Conservation (phyloP, 805 yeast species). For the Metschnikowia kunwiensis region DNA sequence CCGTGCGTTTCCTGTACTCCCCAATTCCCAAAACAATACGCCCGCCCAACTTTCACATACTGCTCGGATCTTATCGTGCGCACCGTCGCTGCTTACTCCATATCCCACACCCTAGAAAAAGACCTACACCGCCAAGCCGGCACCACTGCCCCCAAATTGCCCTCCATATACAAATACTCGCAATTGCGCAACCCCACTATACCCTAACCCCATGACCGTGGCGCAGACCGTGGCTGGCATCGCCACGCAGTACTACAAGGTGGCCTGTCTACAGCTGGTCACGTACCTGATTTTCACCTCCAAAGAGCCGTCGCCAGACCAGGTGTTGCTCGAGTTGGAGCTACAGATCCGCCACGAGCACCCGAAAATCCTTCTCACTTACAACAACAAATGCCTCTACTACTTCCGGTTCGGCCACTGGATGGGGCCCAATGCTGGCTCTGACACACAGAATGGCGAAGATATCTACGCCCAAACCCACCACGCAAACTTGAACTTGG, state of each 20-base stretch:
- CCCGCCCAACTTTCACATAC: too few relatives aligned
- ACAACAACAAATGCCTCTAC: slow-evolving; percentile 40
- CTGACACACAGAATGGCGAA: neutral
- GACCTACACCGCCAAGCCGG: too few relatives aligned
- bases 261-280: slow-evolving; percentile 35
- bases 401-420: slow-evolving; percentile 33
- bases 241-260: slow-evolving; percentile 37
- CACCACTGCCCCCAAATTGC: too few relatives aligned
- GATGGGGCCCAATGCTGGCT: neutral
- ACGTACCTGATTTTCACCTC: slow-evolving; percentile 30
- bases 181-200: too few relatives aligned
- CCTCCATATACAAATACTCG: too few relatives aligned
- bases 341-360: slow-evolving; percentile 32
- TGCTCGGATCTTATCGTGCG: too few relatives aligned
- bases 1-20: too few relatives aligned
- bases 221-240: slow-evolving; percentile 5
- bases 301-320: slow-evolving; percentile 29
- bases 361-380: slow-evolving; percentile 39
- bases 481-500: slow-evolving; percentile 2
- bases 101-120: too few relatives aligned
- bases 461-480: neutral
- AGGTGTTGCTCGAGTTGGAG: slow-evolving; percentile 39
- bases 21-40: too few relatives aligned
- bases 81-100: too few relatives aligned
- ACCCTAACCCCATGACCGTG: slow-evolving; percentile 2